phyloP scores from a whole-genome alignment of 805 yeast genomes.

The Torulaspora gathmanii region DNA sequence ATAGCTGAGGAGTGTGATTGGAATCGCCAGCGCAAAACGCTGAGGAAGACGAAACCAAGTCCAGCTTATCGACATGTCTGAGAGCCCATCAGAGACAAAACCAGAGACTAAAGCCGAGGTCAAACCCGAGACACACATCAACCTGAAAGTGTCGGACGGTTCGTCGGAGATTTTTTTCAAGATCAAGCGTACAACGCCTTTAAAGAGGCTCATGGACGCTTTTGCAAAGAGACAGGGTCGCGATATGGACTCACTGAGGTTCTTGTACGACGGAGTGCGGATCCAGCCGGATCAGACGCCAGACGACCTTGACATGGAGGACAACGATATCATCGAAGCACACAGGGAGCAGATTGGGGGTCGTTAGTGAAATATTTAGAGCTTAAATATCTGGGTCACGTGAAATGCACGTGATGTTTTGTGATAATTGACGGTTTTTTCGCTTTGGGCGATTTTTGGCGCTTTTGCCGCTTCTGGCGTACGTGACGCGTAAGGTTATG shows the following conservation, averaged over 20 bases:
- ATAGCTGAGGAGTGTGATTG: background rate
- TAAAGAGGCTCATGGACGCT: constrained; percentile 94
- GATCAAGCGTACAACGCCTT: constrained; percentile 86
- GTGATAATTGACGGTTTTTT: background rate
- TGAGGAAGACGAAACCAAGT: background rate
- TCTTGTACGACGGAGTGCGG: constrained; percentile 90
- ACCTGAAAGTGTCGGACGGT: constrained; percentile 91
- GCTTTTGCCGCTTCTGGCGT: constrained; percentile 8
- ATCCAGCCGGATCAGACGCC: constrained; percentile 88
- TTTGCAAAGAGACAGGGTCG: constrained; percentile 98
- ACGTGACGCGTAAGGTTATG: constrained; percentile 9
- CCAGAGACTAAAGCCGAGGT: constrained; percentile 46
- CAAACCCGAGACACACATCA: constrained; percentile 77
- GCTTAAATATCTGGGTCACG: constrained; percentile 2
- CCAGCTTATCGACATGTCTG: constrained; percentile 23
- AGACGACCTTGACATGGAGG: constrained; percentile 86
- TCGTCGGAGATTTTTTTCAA: constrained; percentile 92
- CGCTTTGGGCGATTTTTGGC: constrained; percentile 5
- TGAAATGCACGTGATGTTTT: constrained; percentile 2
- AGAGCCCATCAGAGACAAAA: constrained; percentile 35
- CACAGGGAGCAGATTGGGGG: constrained; percentile 91
- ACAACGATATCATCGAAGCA: constrained; percentile 94
- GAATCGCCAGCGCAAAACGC: background rate
- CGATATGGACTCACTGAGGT: constrained; percentile 73
- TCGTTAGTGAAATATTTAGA: background rate